Evolutionary conservation across 2,329 filamentous ascomycete genomes (phyloP).

Genomic region (Arachnomyces sp.): DNA sequence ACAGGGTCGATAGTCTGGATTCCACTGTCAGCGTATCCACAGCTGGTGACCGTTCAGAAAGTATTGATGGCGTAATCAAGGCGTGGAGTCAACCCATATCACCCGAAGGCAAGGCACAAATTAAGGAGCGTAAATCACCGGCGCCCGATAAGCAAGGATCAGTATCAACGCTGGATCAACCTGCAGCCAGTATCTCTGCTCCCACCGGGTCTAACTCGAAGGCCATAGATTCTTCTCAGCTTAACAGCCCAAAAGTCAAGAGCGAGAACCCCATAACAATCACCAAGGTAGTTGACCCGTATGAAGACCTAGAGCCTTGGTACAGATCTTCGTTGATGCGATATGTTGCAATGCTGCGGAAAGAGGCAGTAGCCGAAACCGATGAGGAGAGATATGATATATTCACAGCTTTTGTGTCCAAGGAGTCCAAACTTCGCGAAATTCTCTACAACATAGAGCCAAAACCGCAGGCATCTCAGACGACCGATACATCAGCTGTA

Average conservation of each 20-base stretch:
- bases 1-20: constrained; percentile 22
- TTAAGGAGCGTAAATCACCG: constrained; percentile 1
- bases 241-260: neutral
- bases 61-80: constrained; percentile 37
- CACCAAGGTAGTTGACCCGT: constrained; percentile 34
- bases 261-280: constrained; percentile 7
- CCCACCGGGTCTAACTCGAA: constrained; percentile 10
- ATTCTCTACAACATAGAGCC: constrained; percentile 41
- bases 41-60: constrained; percentile 23
- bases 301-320: constrained; percentile 49
- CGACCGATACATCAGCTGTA: too few species aligned
- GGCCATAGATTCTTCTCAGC: constrained; percentile 2
- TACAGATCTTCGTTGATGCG: constrained; percentile 48
- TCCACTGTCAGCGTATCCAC: constrained; percentile 22
- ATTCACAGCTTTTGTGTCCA: constrained; percentile 43
- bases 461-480: too few species aligned
- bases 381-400: constrained; percentile 47
- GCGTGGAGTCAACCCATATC: constrained; percentile 33
- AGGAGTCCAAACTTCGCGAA: constrained; percentile 40
- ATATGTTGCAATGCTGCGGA: constrained; percentile 47
- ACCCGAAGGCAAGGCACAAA: constrained; percentile 13
- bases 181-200: constrained; percentile 11
- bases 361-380: constrained; percentile 39
- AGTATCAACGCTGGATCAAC: constrained; percentile 7
- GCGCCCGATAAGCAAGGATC: constrained; percentile 4